A percentile compares a stretch with the other conserved stretches of the same genome.
phyloP scores from a whole-genome alignment of 495 filamentous ascomycete species.

The Bacidia rubella region DNA sequence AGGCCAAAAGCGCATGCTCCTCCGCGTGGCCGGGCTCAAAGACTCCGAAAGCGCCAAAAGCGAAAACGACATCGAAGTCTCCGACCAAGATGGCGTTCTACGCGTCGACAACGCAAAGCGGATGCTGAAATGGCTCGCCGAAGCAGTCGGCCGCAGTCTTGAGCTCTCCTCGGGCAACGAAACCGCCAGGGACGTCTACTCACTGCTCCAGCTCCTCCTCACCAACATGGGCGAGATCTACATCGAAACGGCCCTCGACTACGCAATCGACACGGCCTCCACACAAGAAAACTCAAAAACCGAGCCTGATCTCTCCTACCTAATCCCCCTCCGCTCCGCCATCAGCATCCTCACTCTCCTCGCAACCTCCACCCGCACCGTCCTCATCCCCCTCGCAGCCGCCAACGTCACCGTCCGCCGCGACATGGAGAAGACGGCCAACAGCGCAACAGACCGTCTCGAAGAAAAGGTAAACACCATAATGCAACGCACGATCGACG shows the following conservation, averaged over 20 bases:
- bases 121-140: slow-evolving; percentile 96
- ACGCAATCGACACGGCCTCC: slow-evolving; percentile 55
- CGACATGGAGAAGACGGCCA: slow-evolving; percentile 78
- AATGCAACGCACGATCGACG: slow-evolving; percentile 75
- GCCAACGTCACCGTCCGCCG: slow-evolving; percentile 79
- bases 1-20: slow-evolving; percentile 73
- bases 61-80: slow-evolving; percentile 65
- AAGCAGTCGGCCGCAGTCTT: slow-evolving; percentile 83
- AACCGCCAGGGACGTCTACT: slow-evolving; percentile 87
- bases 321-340: slow-evolving; percentile 61
- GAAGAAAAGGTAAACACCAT: slow-evolving; percentile 83
- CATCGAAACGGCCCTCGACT: slow-evolving; percentile 81
- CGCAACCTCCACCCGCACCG: slow-evolving; percentile 75
- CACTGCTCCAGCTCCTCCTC: slow-evolving; percentile 71
- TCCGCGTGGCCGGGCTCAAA: slow-evolving; percentile 62
- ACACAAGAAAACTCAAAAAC: slow-evolving; percentile 62
- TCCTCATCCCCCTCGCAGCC: slow-evolving; percentile 78
- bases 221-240: slow-evolving; percentile 88
- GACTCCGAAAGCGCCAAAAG: slow-evolving; percentile 37
- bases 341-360: slow-evolving; percentile 88
- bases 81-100: slow-evolving; percentile 73
- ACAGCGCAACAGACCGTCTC: slow-evolving; percentile 54
- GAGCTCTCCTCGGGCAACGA: slow-evolving; percentile 78
- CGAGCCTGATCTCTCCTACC: slow-evolving; percentile 80
- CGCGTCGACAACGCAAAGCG: slow-evolving; percentile 78